Base-by-base conservation (phyloP, 2,329 filamentous ascomycete genomes). In the Aureobasidium vineae region DNA sequence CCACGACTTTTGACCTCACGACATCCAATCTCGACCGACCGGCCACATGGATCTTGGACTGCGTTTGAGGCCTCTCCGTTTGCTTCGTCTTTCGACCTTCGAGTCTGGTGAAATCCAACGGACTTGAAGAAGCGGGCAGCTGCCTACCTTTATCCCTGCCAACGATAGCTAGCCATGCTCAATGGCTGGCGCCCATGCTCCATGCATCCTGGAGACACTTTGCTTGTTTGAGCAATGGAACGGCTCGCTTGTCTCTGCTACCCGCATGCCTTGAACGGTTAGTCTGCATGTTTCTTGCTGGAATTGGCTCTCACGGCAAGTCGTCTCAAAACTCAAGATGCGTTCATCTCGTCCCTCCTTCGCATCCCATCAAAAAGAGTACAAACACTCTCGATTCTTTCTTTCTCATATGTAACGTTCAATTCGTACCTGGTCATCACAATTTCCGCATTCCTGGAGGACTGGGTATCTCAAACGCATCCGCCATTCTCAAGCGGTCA, bases 201-300 rank as follows among this genome's bases (percentile, higher is more conserved):
- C 59, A 49, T 63, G 45, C 59, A 63, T 40, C 11, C 45, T 41
- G 59, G 59, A 19, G 33, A 63, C 59, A 63, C 59, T 52, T 63
- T 50, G 59, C 59, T 50, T 47, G 13, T 63, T 50, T 33, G 47
- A 63, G 47, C 47, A 38, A 52, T 33, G 16, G 45, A 47, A 52
- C 57, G 57, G 43, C 41, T 61, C 57, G 31, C 57, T 49, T 47
- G 57, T 49, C 45, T 52, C 16, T 49, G 13, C 47, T 50, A 52
- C 45, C 21, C 21, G 57, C 28, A 2, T 26, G 21, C 59, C 59
- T 41, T 36, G 49, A 52, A 52, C 36, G 59, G 59, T 63, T 63
- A 63, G 59, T 52, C 40, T 47, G 21, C 33, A n/a, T 60, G n/a
- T 36, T 33, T 11, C 26, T 33, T 52, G 31, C 49, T 40, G 3